Percentiles rank a stretch among this genome's conserved stretches.
Conservation (phyloP, 257 asterid genomes). For the Primulina tabacum region DNA sequence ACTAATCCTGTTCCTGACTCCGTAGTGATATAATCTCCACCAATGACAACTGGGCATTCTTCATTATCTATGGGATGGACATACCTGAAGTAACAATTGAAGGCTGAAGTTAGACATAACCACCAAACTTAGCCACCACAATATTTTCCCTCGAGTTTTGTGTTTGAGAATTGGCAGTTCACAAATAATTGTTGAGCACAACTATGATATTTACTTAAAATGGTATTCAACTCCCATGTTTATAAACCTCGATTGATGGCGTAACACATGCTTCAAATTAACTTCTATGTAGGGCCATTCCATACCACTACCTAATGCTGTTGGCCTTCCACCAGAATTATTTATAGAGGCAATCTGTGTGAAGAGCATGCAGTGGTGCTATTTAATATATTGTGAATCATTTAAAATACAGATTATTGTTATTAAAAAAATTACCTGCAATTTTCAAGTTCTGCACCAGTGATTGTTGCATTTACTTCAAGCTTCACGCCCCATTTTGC, state of each 20-base stretch:
- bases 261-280: not conserved
- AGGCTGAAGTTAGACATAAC: conserved; percentile 19
- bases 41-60: conserved; percentile 86
- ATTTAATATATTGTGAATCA: not conserved
- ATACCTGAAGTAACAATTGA: conserved; percentile 50
- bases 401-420: not conserved
- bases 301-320: not conserved
- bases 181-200: not conserved
- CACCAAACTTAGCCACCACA: conserved; percentile 12
- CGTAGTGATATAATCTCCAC: conserved; percentile 94
- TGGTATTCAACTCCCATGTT: not conserved
- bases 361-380: not conserved
- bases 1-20: conserved; percentile 98
- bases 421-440: conserved; percentile 49
- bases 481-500: conserved; percentile 86
- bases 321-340: not conserved
- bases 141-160: not conserved
- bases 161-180: not conserved
- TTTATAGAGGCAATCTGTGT: not conserved
- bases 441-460: conserved; percentile 86
- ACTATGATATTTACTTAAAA: not conserved
- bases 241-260: too few relatives aligned
- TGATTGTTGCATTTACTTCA: conserved; percentile 54
- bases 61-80: conserved; percentile 74
- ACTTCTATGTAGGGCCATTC: not conserved